A percentile compares a stretch with the other conserved stretches of the same genome.
Conservation (phyloP, 2,329 filamentous ascomycete genomes). For the Colletotrichum kahawae region DNA sequence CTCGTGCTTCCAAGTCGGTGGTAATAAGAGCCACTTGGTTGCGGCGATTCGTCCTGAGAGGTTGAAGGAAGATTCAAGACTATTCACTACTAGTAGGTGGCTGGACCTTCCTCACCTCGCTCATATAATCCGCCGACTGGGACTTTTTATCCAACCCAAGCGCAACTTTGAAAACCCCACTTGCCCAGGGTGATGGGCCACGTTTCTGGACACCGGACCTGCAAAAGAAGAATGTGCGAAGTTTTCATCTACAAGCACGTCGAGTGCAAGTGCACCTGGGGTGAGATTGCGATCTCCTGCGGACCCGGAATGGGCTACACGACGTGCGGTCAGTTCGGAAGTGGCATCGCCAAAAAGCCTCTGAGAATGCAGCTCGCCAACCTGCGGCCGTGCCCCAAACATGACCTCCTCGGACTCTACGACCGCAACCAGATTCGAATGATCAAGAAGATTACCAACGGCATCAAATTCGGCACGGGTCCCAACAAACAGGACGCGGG, state of each 20-base stretch:
- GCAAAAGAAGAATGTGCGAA: constrained; percentile 46
- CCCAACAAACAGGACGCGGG: constrained; percentile 42
- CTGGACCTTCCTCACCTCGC: not conserved
- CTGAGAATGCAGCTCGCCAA: constrained; percentile 40
- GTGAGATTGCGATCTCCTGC: constrained; percentile 51
- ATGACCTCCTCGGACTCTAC: constrained; percentile 44
- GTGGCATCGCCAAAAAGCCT: constrained; percentile 34
- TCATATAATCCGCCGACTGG: not conserved
- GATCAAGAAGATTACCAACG: constrained; percentile 47
- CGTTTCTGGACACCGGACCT: not conserved
- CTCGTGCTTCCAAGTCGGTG: not conserved
- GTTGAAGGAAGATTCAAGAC: not conserved
- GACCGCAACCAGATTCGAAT: constrained; percentile 54
- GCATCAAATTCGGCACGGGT: constrained; percentile 53
- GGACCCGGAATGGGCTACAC: constrained; percentile 54
- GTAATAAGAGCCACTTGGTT: not conserved
- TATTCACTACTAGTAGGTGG: not conserved
- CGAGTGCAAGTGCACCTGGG: constrained; percentile 58
- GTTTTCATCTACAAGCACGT: constrained; percentile 54
- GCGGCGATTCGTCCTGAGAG: not conserved
- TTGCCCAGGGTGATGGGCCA: not conserved
- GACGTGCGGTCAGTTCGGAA: constrained; percentile 46
- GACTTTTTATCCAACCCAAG: not conserved
- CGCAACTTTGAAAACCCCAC: not conserved
- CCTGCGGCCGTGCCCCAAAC: constrained; percentile 46